Conservation (phyloP, 345 rosid genomes). For the Euphorbia pulcherrima region DNA sequence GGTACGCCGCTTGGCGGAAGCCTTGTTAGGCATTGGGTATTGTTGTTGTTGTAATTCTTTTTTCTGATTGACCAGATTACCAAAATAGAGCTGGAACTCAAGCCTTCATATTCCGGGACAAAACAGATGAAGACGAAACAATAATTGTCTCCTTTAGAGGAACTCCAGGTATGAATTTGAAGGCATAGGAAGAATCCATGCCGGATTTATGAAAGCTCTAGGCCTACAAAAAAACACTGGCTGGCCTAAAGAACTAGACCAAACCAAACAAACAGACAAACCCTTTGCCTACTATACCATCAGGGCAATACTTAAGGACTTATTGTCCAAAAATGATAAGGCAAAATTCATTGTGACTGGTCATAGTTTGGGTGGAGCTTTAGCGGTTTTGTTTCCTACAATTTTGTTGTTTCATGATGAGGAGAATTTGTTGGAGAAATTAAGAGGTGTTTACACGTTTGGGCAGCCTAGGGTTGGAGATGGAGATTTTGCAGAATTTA, state of each 20-base stretch:
- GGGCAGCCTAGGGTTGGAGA: constrained; percentile 90
- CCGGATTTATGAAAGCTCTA: constrained; percentile 76
- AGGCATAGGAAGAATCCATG: constrained; percentile 59
- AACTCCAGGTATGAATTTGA: constrained; percentile 72
- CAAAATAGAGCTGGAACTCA: constrained; percentile 60
- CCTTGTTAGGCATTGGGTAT: no score
- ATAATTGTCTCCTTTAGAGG: constrained; percentile 65
- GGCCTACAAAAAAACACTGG: constrained; percentile 57
- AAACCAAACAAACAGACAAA: constrained; percentile 13
- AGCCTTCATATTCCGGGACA: constrained; percentile 44
- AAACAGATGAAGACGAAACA: constrained; percentile 32
- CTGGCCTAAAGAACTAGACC: constrained; percentile 44
- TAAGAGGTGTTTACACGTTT: constrained; percentile 60
- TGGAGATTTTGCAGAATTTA: constrained; percentile 44
- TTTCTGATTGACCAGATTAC: constrained; percentile 34
- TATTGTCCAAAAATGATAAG: constrained; percentile 28
- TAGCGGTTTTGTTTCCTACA: constrained; percentile 61
- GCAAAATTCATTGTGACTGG: constrained; percentile 52
- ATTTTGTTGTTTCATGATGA: constrained; percentile 50
- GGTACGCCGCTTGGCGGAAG: no score
- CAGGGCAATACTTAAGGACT: constrained; percentile 39
- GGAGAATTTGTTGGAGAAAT: constrained; percentile 42
- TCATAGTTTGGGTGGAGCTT: constrained; percentile 75
- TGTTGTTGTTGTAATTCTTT: not conserved
- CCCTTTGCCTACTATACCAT: constrained; percentile 59